Evolutionary conservation across 169 alveolate genomes (phyloP), one percentile per base, ranked within the genome.

Genomic region (Plasmodium gaboni): DNA sequence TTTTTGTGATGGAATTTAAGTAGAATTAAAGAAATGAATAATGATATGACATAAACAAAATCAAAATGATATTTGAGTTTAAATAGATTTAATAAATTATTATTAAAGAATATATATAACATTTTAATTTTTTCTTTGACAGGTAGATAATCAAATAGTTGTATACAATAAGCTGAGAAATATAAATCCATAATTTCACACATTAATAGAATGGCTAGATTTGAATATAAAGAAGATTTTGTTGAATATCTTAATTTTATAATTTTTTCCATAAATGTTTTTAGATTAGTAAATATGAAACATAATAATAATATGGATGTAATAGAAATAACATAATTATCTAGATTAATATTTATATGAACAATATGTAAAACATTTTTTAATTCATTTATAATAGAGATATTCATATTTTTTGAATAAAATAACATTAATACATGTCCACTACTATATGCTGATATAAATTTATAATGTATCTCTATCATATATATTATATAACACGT

Each of bases 221-320:
- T 76, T 1, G 89, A 76, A 13, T 76, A 76, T 15, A 76, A 46
- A 44, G 89, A 76, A 6, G 89, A 76, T 17, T 76, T 76, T 8
- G 89, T 57, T 6, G 89, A 63, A 44, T 76, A 76, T 50, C 78
- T 46, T 42, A 76, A 26, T 48, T 76, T 76, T 24, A 76, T 76
- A n/a, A 76, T 76, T 65, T 69, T 76, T 55, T 76, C 89, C 89
- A 76, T 76, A 64, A 76, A 76, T 15, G 78, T 64, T 76, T 76
- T 76, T 28, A 76, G 26, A 76, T 76, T 76, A n/a, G 89, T 19
- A 65, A 76, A 76, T 15, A 76, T 76, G 15, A 76, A 76, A 55
- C 89, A 76, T 64, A 76, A 65, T 48, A 76, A 51, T 15, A 76
- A 50, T 17, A 76, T 28, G 7, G 89, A 76, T 4, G 89, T 76